Conservation (phyloP, 345 rosid genomes). For the Cardamine chenopodiifolia region DNA sequence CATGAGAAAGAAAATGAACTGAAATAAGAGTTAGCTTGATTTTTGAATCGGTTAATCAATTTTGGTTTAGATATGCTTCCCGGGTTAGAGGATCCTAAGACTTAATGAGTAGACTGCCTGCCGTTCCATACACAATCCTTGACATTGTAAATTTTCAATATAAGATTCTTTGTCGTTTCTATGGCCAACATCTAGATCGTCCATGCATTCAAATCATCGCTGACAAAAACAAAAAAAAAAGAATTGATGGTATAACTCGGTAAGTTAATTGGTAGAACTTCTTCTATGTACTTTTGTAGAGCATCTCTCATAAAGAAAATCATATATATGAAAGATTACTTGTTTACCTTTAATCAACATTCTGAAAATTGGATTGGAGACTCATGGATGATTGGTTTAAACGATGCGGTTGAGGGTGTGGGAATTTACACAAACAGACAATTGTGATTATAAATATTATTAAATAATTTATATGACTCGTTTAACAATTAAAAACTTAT, state of each 20-base stretch:
- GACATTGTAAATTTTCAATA: neutral
- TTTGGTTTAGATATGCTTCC: neutral
- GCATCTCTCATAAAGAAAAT: neutral
- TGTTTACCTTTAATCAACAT: too few relatives aligned
- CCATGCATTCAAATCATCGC: neutral
- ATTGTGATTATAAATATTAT: too few relatives aligned
- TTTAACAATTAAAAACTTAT: too few relatives aligned
- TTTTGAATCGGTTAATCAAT: neutral
- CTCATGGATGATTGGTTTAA: too few relatives aligned
- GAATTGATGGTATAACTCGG: neutral
- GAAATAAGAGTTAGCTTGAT: neutral
- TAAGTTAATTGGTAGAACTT: constrained; percentile 1
- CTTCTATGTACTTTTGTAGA: constrained; percentile 21
- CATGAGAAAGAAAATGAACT: too few relatives aligned
- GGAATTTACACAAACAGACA: too few relatives aligned
- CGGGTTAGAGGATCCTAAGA: neutral
- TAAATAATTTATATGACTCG: too few relatives aligned
- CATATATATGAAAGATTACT: too few relatives aligned
- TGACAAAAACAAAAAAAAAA: constrained; percentile 13
- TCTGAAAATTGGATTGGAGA: too few relatives aligned
- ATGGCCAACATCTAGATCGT: neutral
- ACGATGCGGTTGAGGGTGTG: too few relatives aligned
- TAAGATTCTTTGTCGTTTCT: constrained; percentile 6
- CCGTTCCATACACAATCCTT: constrained; percentile 14
- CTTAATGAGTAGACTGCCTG: neutral